Conservation (phyloP, 345 rosid genomes). For the Excoecaria cochinchinensis region DNA sequence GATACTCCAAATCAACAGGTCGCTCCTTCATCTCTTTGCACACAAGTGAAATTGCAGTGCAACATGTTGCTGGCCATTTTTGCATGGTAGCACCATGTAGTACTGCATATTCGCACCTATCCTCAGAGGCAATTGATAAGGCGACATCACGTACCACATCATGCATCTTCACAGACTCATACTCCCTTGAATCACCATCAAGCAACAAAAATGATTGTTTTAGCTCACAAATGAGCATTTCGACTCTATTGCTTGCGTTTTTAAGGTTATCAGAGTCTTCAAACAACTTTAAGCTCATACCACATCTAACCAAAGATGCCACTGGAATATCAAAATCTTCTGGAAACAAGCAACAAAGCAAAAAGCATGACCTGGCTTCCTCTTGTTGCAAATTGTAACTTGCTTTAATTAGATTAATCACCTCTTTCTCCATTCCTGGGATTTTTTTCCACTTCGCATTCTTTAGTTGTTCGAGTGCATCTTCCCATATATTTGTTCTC, state of each 20-base stretch:
- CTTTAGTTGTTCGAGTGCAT: not conserved
- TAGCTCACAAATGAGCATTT: not conserved
- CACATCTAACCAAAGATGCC: conserved; percentile 3
- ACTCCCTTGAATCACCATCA: not conserved
- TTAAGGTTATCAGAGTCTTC: not conserved
- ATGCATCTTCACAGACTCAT: conserved; percentile 6
- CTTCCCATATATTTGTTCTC: not conserved
- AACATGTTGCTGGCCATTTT: not conserved
- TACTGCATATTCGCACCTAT: not conserved
- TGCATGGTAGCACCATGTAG: not conserved
- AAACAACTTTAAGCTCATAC: conserved; percentile 13
- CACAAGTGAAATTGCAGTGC: not conserved
- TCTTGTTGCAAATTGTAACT: not conserved
- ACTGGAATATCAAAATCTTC: conserved; percentile 8
- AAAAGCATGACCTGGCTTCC: conserved; percentile 6
- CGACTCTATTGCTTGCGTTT: not conserved
- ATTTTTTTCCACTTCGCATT: not conserved
- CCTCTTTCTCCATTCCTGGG: not conserved
- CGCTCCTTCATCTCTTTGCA: not conserved
- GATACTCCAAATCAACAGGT: conserved; percentile 11
- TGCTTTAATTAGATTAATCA: not conserved
- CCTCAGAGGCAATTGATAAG: not conserved
- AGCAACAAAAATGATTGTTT: conserved; percentile 10
- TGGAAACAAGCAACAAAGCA: conserved; percentile 12
- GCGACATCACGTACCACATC: conserved; percentile 6